These are phyloP conservation scores for Biscogniauxia mediterranea DNA, from an alignment of 2,329 filamentous ascomycete genomes.

Conservation along the genomic window DNA sequence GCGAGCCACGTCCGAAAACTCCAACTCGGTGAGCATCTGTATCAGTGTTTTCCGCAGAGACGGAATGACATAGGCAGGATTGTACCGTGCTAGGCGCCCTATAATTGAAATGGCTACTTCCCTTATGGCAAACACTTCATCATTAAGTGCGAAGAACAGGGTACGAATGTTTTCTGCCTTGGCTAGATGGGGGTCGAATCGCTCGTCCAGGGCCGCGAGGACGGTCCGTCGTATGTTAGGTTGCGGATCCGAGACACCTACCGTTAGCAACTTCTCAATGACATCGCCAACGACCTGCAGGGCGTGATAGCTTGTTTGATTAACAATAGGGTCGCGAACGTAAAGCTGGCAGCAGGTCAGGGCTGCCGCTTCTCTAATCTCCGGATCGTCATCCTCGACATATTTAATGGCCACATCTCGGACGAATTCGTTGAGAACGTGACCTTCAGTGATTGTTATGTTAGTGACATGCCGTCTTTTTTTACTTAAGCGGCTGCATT, in stretches of 20 bases:
- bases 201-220: constrained; percentile 81
- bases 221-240: constrained; percentile 87
- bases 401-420: constrained; percentile 98
- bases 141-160: constrained; percentile 91
- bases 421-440: constrained; percentile 97
- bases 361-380: constrained; percentile 90
- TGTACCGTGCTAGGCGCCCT: constrained; percentile 83
- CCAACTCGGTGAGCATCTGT: constrained; percentile 92
- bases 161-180: constrained; percentile 97
- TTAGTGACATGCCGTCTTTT: constrained; percentile 13
- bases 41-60: constrained; percentile 92
- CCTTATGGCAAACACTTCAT: constrained; percentile 87
- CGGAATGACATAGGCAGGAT: constrained; percentile 96
- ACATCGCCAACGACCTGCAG: constrained; percentile 97
- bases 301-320: constrained; percentile 95
- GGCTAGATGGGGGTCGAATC: constrained; percentile 94
- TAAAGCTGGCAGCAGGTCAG: constrained; percentile 98
- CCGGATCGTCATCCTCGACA: constrained; percentile 91
- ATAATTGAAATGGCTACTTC: constrained; percentile 97
- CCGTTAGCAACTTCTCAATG: constrained; percentile 92
- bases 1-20: constrained; percentile 89
- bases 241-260: constrained; percentile 89
- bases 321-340: constrained; percentile 93
- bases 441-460: constrained; percentile 45
- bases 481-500: background rate